Base-by-base conservation (phyloP, 805 yeast species). In the Myxozyma sirexii region DNA sequence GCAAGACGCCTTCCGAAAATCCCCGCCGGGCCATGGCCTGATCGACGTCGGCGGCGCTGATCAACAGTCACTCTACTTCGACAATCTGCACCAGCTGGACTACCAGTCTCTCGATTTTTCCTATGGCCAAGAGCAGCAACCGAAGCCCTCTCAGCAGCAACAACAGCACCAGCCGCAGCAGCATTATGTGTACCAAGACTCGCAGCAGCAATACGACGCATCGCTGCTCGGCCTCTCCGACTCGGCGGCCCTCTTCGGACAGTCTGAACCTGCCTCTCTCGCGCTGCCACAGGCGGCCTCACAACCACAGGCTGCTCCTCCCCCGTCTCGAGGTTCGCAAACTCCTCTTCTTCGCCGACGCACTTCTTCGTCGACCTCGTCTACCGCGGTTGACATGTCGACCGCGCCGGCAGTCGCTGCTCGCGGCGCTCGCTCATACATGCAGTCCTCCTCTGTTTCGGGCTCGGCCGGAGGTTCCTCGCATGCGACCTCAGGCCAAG, bases 401-500 rank as follows among this genome's bases (percentile, higher is more conserved):
- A 56, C 58, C 15, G 64, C 64, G 6, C 49, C 60, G 2, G 60
- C 64, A 6, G 64, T 56, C 15, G 60, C 64, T n/a, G 57, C 47
- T 26, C 53, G 64, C 1, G 64, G 64, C 19, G 58, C 57, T 1
- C 49, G 39, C 39, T 41, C 23, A 24, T 56, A 52, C 53, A 58
- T 35, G 26, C 33, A 50, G 19, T 21, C 44, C 2, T 41, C 63
- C 13, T 27, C 39, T 2, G 23, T 47, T 27, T 15, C 54, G 17
- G 10, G 17, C 21, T 33, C 56, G 13, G n/a, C 38, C 15, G 27
- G 15, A 10, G 51, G 55, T 0, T 35, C 48, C 23, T 4, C 21
- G 8, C 43, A 23, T 24, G 19, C 54, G n/a, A 17, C 54, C 27
- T 29, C 51, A 6, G 54, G 48, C 26, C 64, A 60, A 39, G 43